phyloP scores from a whole-genome alignment of 768 basidiomycete genomes.

The Leccinum subtestaceum region DNA sequence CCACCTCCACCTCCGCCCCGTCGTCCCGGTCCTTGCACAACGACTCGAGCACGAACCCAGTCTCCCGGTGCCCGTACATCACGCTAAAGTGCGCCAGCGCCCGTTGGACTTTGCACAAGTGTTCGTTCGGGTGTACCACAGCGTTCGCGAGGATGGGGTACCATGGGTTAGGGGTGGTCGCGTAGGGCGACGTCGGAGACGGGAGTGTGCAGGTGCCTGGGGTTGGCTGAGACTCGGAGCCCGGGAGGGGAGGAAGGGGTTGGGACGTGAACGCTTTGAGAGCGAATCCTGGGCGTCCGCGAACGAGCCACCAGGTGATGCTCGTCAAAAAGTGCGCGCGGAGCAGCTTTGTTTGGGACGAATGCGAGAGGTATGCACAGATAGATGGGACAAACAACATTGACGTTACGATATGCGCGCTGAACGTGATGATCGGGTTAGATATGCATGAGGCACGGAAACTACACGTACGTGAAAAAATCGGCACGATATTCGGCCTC shows the following conservation, averaged over 20 bases:
- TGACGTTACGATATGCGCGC: constrained; percentile 32
- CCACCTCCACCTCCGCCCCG: constrained; percentile 12
- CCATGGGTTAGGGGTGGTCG: constrained; percentile 55
- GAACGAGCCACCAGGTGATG: constrained; percentile 55
- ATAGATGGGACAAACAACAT: too few relatives aligned
- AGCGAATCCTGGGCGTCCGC: constrained; percentile 51
- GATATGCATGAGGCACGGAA: too few relatives aligned
- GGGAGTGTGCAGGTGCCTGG: constrained; percentile 28
- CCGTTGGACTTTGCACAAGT: constrained; percentile 48
- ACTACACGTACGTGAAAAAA: constrained; percentile 56
- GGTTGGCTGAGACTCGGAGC: constrained; percentile 8
- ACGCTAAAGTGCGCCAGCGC: constrained; percentile 45
- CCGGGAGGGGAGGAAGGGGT: constrained; percentile 25
- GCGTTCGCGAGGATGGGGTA: constrained; percentile 51
- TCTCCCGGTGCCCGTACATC: constrained; percentile 42
- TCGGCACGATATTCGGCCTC: constrained; percentile 51
- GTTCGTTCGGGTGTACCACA: constrained; percentile 58
- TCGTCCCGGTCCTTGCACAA: constrained; percentile 14
- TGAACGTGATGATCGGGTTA: constrained; percentile 23
- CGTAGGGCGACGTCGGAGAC: constrained; percentile 34
- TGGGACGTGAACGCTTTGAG: constrained; percentile 47
- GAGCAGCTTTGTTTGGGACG: constrained; percentile 55
- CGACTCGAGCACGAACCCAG: constrained; percentile 32
- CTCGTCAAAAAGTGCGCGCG: constrained; percentile 52
- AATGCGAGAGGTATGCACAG: constrained; percentile 47